Evolutionary conservation across 2,329 filamentous ascomycete genomes (phyloP), one percentile per base, ranked within the genome.

Genomic region (Cordyceps farinosa): DNA sequence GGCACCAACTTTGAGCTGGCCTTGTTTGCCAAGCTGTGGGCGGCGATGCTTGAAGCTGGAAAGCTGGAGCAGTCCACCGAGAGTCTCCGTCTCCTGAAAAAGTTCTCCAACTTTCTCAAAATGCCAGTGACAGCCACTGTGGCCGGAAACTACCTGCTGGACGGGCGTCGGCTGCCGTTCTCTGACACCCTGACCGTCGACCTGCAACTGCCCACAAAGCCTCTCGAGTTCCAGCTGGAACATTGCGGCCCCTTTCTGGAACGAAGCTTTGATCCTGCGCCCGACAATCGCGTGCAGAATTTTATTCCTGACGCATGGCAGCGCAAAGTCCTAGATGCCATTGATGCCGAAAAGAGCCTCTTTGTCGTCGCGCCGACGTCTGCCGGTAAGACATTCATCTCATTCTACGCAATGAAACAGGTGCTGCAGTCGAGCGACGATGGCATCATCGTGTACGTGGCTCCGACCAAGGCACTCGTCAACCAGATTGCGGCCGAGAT

Each of bases 401-500:
- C 86, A 1, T 94, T 93, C 73, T 92, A 94, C 68, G 90, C 90
- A 1, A 94, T 93, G 88, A 88, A 90, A 69, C 87, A 90, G 70
- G 79, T 92, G 1, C 77, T 94, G 10, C 81, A 89, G 70, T 81
- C 82, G 4, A 85, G 84, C 65, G 84, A 93, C 65, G 85, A 91
- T 55, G 87, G 85, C 3, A 82, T 93, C 3, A 75, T 94, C 7
- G 87, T 93, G 0, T 94, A 93, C 67, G 88, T 94, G 6, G 90
- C 90, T 0, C 90, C 90, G 0, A 93, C 90, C 0, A 94, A 94
- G 70, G 90, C 91, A 3, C 78, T 94, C 11, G 90, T 93, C 64
- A 93, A 93, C 71, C 90, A 94, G 72, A 92, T 94, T 67, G 90
- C 89, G 1, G 90, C 90, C 1, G 90, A 93, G 74, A 81, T 93